A percentile compares a stretch with the other conserved stretches of the same genome.
These are phyloP conservation scores for Elongisporangium undulatum DNA, from an alignment of 352 stramenopile species.

Conservation along the genomic window DNA sequence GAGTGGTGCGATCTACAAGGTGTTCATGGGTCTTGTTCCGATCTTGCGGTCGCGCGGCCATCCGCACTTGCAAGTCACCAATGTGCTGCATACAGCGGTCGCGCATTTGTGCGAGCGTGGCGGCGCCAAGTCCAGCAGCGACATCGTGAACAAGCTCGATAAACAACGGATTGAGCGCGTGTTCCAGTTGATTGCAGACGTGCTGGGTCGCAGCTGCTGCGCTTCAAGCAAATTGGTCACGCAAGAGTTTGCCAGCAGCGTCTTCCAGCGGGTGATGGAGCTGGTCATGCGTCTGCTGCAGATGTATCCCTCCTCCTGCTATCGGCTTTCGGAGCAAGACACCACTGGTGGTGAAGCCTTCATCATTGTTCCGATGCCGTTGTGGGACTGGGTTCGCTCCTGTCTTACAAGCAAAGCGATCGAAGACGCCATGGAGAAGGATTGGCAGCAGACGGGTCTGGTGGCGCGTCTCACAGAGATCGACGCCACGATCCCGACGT, in stretches of 20 bases:
- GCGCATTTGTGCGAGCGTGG: constrained; percentile 19
- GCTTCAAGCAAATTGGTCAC: too few relatives aligned
- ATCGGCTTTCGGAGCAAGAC: constrained; percentile 10
- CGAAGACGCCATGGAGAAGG: constrained; percentile 12
- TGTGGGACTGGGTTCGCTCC: constrained; percentile 39
- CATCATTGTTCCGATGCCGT: constrained; percentile 21
- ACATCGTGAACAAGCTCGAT: constrained; percentile 18
- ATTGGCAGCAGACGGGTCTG: constrained; percentile 27
- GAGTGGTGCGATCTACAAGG: constrained; percentile 27
- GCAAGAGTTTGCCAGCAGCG: too few relatives aligned
- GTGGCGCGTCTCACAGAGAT: constrained; percentile 16
- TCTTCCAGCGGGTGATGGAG: constrained; percentile 16
- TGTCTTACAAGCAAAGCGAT: constrained; percentile 23
- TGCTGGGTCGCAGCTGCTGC: constrained; percentile 19
- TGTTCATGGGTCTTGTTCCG: constrained; percentile 48
- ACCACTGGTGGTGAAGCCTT: neutral
- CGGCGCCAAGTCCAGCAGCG: neutral
- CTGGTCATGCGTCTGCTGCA: constrained; percentile 31
- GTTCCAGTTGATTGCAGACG: constrained; percentile 26
- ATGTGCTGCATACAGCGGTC: constrained; percentile 36
- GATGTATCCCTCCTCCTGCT: constrained; percentile 26
- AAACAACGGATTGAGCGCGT: constrained; percentile 37
- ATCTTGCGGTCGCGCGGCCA: constrained; percentile 37
- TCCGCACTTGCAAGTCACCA: constrained; percentile 54
- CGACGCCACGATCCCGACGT: constrained; percentile 24